Evolutionary conservation across 2,329 filamentous ascomycete genomes (phyloP), one percentile per base, ranked within the genome.

Genomic region (Mycocentrospora acerina): DNA sequence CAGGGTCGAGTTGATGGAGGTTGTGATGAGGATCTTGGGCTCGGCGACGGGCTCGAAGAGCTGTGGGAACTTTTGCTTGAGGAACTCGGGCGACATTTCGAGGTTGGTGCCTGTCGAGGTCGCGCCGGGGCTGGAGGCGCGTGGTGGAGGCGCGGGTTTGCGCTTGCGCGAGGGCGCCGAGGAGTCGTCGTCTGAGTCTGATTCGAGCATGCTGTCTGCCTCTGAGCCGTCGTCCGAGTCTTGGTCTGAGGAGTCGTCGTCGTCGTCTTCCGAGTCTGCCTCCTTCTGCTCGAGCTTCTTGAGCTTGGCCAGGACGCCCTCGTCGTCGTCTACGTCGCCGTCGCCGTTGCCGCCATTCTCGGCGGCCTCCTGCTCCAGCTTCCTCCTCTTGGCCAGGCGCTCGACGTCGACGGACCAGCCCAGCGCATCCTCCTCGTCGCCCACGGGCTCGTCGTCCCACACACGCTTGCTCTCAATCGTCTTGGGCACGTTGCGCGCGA

Each of bases 11-110:
- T 95, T 90, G 58, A 96, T 77, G 10, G 83, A 87, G 7, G 93
- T 97, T 1, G 93, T 98, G 60, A 98, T 80, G 26, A 98, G 82
- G 48, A 97, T 83, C 70, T 96, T 95, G 35, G 93, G 90, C 22
- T 70, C 42, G 71, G 69, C 39, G 74, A 78, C 32, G 75, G 80
- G 24, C 75, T 59, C 46, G 69, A 82, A 85, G 16, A 83, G 72
- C 6, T 71, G 68, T 3, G 78, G 81, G 57, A 83, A 85, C 63
- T 80, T 81, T 29, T 77, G 71, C 27, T 78, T 62, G 25, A 84
- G 72, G 14, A 77, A 76, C 54, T 83, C 80, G 3, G 81, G 80
- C 0, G 78, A 79, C 9, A 82, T 70, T 46, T 76, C 76, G 16
- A 83, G 67, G 51, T 82, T 81, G 10, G 80, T 82, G 30, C 72